phyloP scores from a whole-genome alignment of 2,329 filamentous ascomycete genomes.

The Penicillium brasilianum region DNA sequence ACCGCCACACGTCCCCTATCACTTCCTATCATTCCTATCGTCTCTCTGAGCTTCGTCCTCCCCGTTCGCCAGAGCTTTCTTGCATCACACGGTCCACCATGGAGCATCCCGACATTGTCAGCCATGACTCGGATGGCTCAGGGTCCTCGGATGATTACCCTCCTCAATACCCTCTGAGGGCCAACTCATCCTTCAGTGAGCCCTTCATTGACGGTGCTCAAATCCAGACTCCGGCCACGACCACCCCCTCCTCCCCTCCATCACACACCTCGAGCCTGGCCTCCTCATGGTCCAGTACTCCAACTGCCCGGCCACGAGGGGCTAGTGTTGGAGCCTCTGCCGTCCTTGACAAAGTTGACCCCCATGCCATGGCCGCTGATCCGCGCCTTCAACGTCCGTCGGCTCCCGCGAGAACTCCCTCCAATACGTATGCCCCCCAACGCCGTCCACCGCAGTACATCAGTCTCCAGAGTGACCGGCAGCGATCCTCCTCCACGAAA shows the following conservation, averaged over 20 bases:
- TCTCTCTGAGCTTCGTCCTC: slow-evolving; percentile 10
- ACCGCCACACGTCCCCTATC: slow-evolving; percentile 39
- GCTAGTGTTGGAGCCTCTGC: slow-evolving; percentile 48
- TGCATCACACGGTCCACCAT: slow-evolving; percentile 39
- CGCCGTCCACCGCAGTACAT: slow-evolving; percentile 60
- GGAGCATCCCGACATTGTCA: slow-evolving; percentile 50
- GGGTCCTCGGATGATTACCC: slow-evolving; percentile 50
- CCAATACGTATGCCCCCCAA: slow-evolving; percentile 74
- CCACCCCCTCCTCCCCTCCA: slow-evolving; percentile 41
- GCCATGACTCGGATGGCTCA: slow-evolving; percentile 48
- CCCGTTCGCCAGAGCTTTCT: slow-evolving; percentile 12
- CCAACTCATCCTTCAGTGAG: slow-evolving; percentile 39
- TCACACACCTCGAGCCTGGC: slow-evolving; percentile 32
- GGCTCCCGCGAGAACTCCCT: slow-evolving; percentile 73
- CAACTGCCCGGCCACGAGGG: slow-evolving; percentile 48
- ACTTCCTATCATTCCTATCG: slow-evolving; percentile 11
- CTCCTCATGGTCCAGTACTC: slow-evolving; percentile 43
- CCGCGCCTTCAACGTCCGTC: slow-evolving; percentile 68
- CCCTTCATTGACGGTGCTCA: slow-evolving; percentile 39
- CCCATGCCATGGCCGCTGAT: slow-evolving; percentile 38
- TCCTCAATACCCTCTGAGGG: slow-evolving; percentile 40
- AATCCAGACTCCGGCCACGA: slow-evolving; percentile 38
- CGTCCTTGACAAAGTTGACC: slow-evolving; percentile 50
- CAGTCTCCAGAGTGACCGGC: slow-evolving; percentile 53
- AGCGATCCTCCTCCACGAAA: slow-evolving; percentile 63